Percentiles rank a stretch among this genome's conserved stretches.
Evolutionary conservation across 2,329 filamentous ascomycete genomes (phyloP).

Genomic region (Ophiostoma sp.): DNA sequence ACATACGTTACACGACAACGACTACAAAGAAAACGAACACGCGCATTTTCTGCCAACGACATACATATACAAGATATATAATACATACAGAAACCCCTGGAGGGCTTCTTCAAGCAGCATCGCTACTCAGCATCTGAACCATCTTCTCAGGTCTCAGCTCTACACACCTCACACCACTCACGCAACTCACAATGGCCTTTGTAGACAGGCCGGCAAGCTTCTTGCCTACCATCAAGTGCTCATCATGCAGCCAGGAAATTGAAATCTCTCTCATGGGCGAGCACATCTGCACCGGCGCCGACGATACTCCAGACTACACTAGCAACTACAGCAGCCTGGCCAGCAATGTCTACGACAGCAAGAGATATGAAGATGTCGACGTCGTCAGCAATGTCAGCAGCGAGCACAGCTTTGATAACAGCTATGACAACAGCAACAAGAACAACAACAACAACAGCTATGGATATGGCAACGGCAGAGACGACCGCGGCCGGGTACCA

Average conservation of each 20-base stretch:
- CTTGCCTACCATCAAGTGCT: conserved; percentile 83
- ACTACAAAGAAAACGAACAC: not conserved
- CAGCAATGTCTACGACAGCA: not conserved
- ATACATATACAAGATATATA: not conserved
- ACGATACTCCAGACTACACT: conserved; percentile 35
- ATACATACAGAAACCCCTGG: not conserved
- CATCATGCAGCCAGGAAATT: conserved; percentile 69
- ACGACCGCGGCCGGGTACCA: conserved; percentile 44
- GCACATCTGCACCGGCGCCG: conserved; percentile 61
- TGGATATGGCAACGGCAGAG: conserved; percentile 30
- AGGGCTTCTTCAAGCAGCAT: not conserved
- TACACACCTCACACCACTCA: not conserved
- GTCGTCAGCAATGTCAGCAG: conserved; percentile 31
- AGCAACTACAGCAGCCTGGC: conserved; percentile 7
- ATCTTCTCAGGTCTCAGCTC: conserved; percentile 6
- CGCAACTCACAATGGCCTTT: conserved; percentile 28
- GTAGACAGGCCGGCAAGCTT: conserved; percentile 53
- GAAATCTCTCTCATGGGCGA: conserved; percentile 83
- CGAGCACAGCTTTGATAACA: not conserved
- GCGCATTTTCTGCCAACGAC: not conserved
- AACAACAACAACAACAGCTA: conserved; percentile 31
- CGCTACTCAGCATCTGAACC: not conserved
- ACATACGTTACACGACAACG: not conserved
- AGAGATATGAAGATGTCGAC: conserved; percentile 1
- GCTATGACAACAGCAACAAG: conserved; percentile 14